phyloP scores from a whole-genome alignment of 106 monocot genomes.

The Ottelia alismoides region DNA sequence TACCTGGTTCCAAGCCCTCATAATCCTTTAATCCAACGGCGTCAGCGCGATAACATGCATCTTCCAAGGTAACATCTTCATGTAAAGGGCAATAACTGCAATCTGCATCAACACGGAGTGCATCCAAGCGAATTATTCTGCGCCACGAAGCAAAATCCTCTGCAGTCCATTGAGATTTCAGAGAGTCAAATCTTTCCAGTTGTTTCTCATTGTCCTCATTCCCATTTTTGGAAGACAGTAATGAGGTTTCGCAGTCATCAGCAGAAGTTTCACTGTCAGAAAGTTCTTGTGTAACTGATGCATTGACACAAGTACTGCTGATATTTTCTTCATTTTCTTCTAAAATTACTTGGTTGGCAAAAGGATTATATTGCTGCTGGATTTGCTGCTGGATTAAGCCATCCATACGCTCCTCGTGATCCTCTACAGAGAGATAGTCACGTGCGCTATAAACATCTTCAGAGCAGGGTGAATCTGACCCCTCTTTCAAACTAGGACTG shows the following conservation, averaged over 20 bases:
- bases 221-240: constrained; percentile 7
- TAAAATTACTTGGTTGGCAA: constrained; percentile 4
- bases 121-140: constrained; percentile 79
- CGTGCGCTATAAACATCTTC: constrained; percentile 20
- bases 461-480: constrained; percentile 20
- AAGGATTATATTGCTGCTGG: not conserved
- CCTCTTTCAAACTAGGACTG: constrained; percentile 19
- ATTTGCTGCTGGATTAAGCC: constrained; percentile 8
- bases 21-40: constrained; percentile 66
- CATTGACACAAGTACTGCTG: constrained; percentile 2
- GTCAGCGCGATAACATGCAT: constrained; percentile 31
- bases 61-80: constrained; percentile 37
- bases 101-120: constrained; percentile 58
- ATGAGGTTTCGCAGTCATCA: constrained; percentile 27
- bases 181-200: constrained; percentile 10
- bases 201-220: constrained; percentile 17
- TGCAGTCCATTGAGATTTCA: constrained; percentile 24
- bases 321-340: constrained; percentile 10
- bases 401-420: not conserved
- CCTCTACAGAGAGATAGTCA: constrained; percentile 14
- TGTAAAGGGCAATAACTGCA: constrained; percentile 53
- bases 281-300: constrained; percentile 19
- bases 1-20: constrained; percentile 65
- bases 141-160: constrained; percentile 84
- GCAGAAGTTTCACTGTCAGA: constrained; percentile 50